phyloP scores from a whole-genome alignment of 2,329 filamentous ascomycete species.

The Sporothrix luriei region DNA sequence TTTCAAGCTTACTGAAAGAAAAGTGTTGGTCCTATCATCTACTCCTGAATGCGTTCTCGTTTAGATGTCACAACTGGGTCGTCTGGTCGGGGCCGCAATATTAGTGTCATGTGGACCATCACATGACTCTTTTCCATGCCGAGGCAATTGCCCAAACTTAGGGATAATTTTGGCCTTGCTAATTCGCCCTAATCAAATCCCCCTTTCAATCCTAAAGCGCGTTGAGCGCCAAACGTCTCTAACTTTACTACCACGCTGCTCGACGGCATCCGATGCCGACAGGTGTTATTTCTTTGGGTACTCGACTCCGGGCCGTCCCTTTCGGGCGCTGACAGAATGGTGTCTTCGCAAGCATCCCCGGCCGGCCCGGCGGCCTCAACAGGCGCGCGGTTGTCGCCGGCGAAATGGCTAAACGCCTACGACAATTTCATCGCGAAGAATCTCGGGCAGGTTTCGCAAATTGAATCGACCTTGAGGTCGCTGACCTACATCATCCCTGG shows the following conservation, averaged over 20 bases:
- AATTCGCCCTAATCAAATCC: too few relatives aligned
- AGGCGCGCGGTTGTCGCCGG: slow-evolving; percentile 49
- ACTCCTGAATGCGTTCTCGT: too few relatives aligned
- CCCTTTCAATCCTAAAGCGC: background rate
- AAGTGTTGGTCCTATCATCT: too few relatives aligned
- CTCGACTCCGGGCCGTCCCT: background rate
- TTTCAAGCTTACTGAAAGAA: too few relatives aligned
- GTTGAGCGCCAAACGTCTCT: background rate
- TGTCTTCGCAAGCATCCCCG: background rate
- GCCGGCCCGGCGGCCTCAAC: slow-evolving; percentile 8
- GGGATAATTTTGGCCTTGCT: background rate
- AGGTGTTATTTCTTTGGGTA: too few relatives aligned
- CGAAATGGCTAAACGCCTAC: slow-evolving; percentile 71
- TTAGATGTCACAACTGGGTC: too few relatives aligned
- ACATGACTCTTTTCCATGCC: background rate
- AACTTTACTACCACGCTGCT: background rate
- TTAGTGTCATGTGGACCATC: too few relatives aligned
- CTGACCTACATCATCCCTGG: slow-evolving; percentile 95
- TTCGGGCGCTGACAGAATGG: slow-evolving; percentile 13
- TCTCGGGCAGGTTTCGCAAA: slow-evolving; percentile 87
- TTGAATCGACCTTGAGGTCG: slow-evolving; percentile 89
- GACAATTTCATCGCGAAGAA: slow-evolving; percentile 94
- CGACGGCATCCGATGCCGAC: background rate
- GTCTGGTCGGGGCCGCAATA: too few relatives aligned
- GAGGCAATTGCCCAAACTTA: slow-evolving; percentile 8